These are phyloP conservation scores for Ceratocystis alfenasii DNA, from an alignment of 2,329 filamentous ascomycete species.

Conservation along the genomic window DNA sequence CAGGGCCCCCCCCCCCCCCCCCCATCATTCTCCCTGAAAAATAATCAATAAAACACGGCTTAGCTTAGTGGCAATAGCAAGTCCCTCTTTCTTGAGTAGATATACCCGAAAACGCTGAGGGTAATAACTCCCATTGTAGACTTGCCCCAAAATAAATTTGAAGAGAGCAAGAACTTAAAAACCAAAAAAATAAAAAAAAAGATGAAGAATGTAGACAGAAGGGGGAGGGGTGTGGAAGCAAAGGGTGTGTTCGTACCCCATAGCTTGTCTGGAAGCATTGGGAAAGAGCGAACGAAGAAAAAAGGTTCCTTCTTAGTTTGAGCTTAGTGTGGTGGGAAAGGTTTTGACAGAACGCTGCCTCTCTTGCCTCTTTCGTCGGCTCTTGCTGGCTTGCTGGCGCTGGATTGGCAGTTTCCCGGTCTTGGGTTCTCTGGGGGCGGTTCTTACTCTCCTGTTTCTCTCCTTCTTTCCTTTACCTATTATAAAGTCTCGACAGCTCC, in stretches of 20 bases:
- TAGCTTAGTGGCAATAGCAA: background rate
- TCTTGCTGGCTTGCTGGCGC: background rate
- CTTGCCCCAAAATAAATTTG: background rate
- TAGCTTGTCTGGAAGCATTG: background rate
- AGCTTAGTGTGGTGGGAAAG: background rate
- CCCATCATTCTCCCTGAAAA: background rate
- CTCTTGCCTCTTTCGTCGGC: conserved; percentile 8
- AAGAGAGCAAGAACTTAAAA: background rate
- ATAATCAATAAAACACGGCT: background rate
- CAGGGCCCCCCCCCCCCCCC: no score
- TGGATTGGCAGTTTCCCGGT: background rate
- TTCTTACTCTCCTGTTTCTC: no score
- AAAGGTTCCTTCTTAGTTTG: conserved; percentile 1
- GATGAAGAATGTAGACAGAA: background rate
- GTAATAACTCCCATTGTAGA: background rate
- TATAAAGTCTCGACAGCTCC: conserved; percentile 10
- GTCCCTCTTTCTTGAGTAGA: background rate
- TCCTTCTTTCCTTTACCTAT: background rate
- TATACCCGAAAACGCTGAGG: background rate
- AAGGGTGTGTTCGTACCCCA: background rate
- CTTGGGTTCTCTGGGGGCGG: background rate
- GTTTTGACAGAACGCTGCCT: background rate
- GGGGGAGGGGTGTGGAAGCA: background rate
- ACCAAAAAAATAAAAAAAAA: background rate
- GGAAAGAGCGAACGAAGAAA: background rate